A percentile compares a stretch with the other conserved stretches of the same genome.
These are phyloP conservation scores for Penicillium subrubescens DNA, from an alignment of 495 filamentous ascomycete species.

Conservation along the genomic window DNA sequence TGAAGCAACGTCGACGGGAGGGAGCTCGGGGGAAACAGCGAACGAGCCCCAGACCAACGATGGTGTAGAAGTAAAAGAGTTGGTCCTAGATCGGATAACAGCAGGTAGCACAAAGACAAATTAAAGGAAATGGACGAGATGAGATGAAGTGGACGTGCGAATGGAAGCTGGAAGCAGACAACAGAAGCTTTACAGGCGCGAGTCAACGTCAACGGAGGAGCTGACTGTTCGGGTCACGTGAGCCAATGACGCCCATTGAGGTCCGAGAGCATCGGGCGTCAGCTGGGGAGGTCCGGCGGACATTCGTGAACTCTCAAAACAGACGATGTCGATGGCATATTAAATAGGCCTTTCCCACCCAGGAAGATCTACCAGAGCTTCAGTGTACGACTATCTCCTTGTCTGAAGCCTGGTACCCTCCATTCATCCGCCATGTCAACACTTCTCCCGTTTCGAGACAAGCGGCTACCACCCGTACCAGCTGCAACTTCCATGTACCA, in stretches of 20 bases:
- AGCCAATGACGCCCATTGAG: conserved; percentile 8
- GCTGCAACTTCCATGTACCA: conserved; percentile 32
- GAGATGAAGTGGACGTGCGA: conserved; percentile 26
- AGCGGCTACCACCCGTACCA: conserved; percentile 32
- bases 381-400: background rate
- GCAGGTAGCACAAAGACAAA: conserved; percentile 21
- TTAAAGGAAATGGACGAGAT: conserved; percentile 24
- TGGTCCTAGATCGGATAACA: conserved; percentile 18
- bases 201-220: conserved; percentile 47
- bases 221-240: conserved; percentile 35
- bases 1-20: conserved; percentile 42
- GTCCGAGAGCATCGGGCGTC: conserved; percentile 20
- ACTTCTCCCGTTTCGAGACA: conserved; percentile 28
- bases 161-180: conserved; percentile 38
- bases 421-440: conserved; percentile 36
- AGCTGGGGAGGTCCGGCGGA: conserved; percentile 32
- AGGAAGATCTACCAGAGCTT: background rate
- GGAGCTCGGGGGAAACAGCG: conserved; percentile 35
- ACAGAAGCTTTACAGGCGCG: conserved; percentile 40
- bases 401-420: background rate
- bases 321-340: background rate
- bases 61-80: conserved; percentile 6
- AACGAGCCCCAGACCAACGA: conserved; percentile 25
- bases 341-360: conserved; percentile 10
- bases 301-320: conserved; percentile 1